phyloP scores from a whole-genome alignment of 495 filamentous ascomycete species.

The Neohortaea acidophila region DNA sequence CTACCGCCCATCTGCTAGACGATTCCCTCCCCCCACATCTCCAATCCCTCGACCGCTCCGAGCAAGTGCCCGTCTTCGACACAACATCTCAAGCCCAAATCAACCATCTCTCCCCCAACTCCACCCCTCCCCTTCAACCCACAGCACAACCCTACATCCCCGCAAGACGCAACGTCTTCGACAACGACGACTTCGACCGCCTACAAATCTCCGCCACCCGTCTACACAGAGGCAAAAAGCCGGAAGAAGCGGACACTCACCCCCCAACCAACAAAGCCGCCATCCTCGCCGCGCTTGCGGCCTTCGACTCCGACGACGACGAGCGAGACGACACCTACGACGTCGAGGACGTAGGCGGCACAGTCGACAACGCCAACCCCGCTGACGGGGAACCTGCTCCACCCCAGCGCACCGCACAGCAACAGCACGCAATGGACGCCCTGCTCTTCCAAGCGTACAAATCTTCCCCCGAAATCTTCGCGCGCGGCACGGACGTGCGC shows the following conservation, averaged over 20 bases:
- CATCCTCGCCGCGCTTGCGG: constrained; percentile 77
- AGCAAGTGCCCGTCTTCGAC: constrained; percentile 22
- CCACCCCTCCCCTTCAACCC: constrained; percentile 26
- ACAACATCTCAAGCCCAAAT: constrained; percentile 18
- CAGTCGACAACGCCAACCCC: constrained; percentile 45
- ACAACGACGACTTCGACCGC: constrained; percentile 68
- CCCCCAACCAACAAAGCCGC: constrained; percentile 49
- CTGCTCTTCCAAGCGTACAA: constrained; percentile 60
- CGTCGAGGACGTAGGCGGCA: constrained; percentile 74
- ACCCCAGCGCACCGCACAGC: constrained; percentile 10
- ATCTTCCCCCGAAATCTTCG: constrained; percentile 46
- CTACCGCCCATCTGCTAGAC: constrained; percentile 73
- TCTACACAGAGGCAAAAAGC: constrained; percentile 61
- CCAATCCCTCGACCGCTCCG: constrained; percentile 34
- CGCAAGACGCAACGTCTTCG: constrained; percentile 51
- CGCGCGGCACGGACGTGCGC: constrained; percentile 51
- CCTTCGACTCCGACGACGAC: constrained; percentile 90
- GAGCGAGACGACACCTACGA: constrained; percentile 98
- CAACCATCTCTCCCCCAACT: constrained; percentile 26
- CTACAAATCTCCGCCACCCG: constrained; percentile 44
- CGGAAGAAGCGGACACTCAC: constrained; percentile 12
- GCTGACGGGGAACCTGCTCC: constrained; percentile 21
- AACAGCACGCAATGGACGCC: constrained; percentile 27
- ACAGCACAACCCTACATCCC: constrained; percentile 20
- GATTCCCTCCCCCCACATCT: constrained; percentile 55